Evolutionary conservation across 2,329 filamentous ascomycete genomes (phyloP).

Genomic region (Sporothrix pseudoabietina): DNA sequence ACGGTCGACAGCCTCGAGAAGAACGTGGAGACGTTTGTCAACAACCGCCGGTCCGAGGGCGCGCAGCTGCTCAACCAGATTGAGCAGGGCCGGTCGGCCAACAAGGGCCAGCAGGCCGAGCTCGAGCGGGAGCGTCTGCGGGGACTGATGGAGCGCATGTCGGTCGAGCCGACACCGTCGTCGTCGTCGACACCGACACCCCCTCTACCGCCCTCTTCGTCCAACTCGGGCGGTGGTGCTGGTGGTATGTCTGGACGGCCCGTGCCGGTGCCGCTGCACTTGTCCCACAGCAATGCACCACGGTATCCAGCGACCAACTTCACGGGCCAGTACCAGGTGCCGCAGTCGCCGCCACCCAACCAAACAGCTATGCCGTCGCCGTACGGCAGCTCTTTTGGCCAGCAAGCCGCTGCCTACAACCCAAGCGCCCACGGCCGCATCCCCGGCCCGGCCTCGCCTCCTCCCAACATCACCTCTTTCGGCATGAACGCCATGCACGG

Average conservation of each 20-base stretch:
- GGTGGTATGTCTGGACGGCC: slow-evolving; percentile 39
- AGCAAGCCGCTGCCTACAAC: slow-evolving; percentile 53
- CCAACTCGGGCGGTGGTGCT: neutral
- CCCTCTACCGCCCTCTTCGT: neutral
- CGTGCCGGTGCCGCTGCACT: slow-evolving; percentile 44
- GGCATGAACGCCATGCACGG: slow-evolving; percentile 40
- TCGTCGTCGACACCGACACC: slow-evolving; percentile 34
- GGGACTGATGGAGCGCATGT: slow-evolving; percentile 93
- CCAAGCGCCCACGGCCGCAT: slow-evolving; percentile 62
- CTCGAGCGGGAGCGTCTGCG: slow-evolving; percentile 82
- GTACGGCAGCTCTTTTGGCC: slow-evolving; percentile 47
- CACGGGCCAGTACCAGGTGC: slow-evolving; percentile 60
- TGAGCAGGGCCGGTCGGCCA: slow-evolving; percentile 72
- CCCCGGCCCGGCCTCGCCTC: slow-evolving; percentile 53
- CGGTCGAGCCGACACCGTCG: slow-evolving; percentile 67
- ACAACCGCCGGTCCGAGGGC: slow-evolving; percentile 88
- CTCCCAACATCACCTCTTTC: slow-evolving; percentile 46
- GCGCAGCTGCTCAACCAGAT: slow-evolving; percentile 87
- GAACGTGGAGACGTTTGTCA: slow-evolving; percentile 96
- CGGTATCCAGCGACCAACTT: slow-evolving; percentile 58
- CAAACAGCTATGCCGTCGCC: slow-evolving; percentile 46
- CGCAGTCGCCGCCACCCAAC: slow-evolving; percentile 58
- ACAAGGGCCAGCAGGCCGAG: slow-evolving; percentile 66
- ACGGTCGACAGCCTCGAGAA: slow-evolving; percentile 89
- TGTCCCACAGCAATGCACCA: slow-evolving; percentile 44